phyloP scores from a whole-genome alignment of 2,329 filamentous ascomycete genomes.

The Hyphodiscus sp. region DNA sequence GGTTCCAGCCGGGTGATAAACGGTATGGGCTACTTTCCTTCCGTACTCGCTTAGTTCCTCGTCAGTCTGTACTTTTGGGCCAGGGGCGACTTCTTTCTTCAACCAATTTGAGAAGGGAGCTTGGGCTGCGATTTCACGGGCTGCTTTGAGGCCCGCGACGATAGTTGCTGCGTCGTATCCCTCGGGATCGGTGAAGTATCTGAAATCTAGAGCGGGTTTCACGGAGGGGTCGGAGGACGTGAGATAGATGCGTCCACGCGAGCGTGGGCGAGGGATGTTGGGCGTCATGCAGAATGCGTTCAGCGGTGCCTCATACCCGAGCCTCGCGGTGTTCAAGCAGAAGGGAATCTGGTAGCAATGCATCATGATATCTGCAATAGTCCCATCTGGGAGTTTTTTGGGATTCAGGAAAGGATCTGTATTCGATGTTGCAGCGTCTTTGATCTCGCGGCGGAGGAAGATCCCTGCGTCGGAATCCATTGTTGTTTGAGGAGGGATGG shows the following conservation, averaged over 20 bases:
- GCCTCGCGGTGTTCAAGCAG: conserved; percentile 73
- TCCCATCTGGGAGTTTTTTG: conserved; percentile 52
- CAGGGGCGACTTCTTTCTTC: conserved; percentile 33
- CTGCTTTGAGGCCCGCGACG: conserved; percentile 33
- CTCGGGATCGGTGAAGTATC: conserved; percentile 48
- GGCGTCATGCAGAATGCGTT: conserved; percentile 49
- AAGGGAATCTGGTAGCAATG: conserved; percentile 96
- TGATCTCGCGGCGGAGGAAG: conserved; percentile 72
- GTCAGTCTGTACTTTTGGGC: conserved; percentile 53
- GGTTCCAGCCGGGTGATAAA: conserved; percentile 84
- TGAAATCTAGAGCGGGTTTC: conserved; percentile 46
- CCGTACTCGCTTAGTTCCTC: conserved; percentile 79
- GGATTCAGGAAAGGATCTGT: conserved; percentile 35
- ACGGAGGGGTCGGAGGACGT: conserved; percentile 35
- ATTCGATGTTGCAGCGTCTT: conserved; percentile 52
- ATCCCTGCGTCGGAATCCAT: conserved; percentile 47
- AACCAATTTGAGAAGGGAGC: conserved; percentile 37
- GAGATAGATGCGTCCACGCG: conserved; percentile 54
- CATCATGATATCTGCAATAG: conserved; percentile 87
- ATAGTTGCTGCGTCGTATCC: conserved; percentile 47
- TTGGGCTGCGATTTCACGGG: conserved; percentile 30
- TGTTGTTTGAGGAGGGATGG: conserved; percentile 33
- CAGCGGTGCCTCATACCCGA: conserved; percentile 54
- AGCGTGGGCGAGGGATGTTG: conserved; percentile 56
- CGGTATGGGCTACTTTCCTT: conserved; percentile 74